Evolutionary conservation across 2,329 filamentous ascomycete genomes (phyloP).

Genomic region (Sporothrix brasiliensis): DNA sequence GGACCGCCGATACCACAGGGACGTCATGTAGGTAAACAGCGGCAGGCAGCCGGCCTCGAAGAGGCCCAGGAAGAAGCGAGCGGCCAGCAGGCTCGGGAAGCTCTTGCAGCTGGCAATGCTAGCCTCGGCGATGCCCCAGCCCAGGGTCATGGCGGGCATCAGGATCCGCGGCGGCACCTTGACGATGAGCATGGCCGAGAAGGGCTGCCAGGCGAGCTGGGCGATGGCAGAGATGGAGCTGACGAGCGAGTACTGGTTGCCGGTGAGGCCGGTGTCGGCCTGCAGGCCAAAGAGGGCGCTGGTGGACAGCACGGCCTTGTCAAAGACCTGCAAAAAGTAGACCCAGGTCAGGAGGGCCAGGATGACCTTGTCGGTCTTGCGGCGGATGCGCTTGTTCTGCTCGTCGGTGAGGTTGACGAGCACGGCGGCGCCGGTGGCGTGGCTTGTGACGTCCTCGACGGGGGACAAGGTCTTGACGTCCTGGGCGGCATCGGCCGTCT

Average conservation of each 20-base stretch:
- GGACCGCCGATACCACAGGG: constrained; percentile 52
- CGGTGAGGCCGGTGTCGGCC: constrained; percentile 53
- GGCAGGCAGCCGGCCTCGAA: constrained; percentile 49
- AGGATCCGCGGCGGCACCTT: constrained; percentile 62
- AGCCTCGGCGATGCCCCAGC: constrained; percentile 51
- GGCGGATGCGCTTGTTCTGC: constrained; percentile 58
- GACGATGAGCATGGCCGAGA: constrained; percentile 62
- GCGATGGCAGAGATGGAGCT: constrained; percentile 62
- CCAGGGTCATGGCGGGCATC: constrained; percentile 54
- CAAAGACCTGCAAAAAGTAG: constrained; percentile 55
- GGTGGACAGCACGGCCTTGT: constrained; percentile 32
- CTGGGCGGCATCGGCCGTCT: background rate
- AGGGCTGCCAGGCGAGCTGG: constrained; percentile 63
- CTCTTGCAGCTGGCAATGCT: constrained; percentile 41
- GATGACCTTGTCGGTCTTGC: constrained; percentile 64
- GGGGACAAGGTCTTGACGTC: background rate
- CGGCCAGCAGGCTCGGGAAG: constrained; percentile 39
- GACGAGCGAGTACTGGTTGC: constrained; percentile 60
- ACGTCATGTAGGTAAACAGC: constrained; percentile 52
- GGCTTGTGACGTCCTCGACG: background rate
- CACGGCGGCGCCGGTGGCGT: background rate
- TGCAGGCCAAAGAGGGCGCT: constrained; percentile 50
- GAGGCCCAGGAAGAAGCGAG: constrained; percentile 43
- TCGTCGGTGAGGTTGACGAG: constrained; percentile 20
- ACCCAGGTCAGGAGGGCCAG: constrained; percentile 59